Percentiles rank a stretch among this genome's conserved stretches.
Evolutionary conservation across 768 basidiomycete species (phyloP).

Genomic region (Macrolepiota fuliginosa): DNA sequence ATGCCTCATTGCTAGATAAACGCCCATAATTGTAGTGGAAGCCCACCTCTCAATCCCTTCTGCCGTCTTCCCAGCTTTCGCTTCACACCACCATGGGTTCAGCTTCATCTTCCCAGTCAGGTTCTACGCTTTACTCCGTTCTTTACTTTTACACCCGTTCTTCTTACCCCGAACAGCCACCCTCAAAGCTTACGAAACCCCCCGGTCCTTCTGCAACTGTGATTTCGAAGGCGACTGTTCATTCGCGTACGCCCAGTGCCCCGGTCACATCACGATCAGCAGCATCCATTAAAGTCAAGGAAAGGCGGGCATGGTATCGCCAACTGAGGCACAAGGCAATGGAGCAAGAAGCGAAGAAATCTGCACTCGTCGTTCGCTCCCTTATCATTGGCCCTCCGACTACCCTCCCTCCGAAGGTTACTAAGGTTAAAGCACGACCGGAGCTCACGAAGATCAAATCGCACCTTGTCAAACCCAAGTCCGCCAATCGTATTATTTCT

Average conservation of each 20-base stretch:
- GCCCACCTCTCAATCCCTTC: neutral
- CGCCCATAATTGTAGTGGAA: neutral
- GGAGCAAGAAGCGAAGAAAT: slow-evolving; percentile 61
- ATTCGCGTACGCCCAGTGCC: neutral
- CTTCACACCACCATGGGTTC: neutral
- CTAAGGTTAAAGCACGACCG: slow-evolving; percentile 41
- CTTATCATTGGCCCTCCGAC: slow-evolving; percentile 62
- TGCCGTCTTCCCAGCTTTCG: neutral
- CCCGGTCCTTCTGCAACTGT: neutral
- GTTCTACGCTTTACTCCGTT: neutral
- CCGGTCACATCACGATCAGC: slow-evolving; percentile 8
- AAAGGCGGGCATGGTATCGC: slow-evolving; percentile 2
- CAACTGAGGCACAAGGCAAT: slow-evolving; percentile 24
- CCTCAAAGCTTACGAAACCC: neutral
- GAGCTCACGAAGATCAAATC: slow-evolving; percentile 65
- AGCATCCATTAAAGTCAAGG: neutral
- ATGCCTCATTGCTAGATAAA: neutral
- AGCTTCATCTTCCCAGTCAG: neutral
- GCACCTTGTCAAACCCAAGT: slow-evolving; percentile 62
- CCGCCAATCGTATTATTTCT: slow-evolving; percentile 69
- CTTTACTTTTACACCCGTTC: neutral
- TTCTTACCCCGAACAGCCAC: neutral
- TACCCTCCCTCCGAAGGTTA: slow-evolving; percentile 33
- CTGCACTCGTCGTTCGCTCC: slow-evolving; percentile 60
- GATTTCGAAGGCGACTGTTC: neutral